A percentile compares a stretch with the other conserved stretches of the same genome.
Evolutionary conservation across 225 moss, liverwort and hornwort genomes (phyloP).

Genomic region (Pseudoscleropodium purum): DNA sequence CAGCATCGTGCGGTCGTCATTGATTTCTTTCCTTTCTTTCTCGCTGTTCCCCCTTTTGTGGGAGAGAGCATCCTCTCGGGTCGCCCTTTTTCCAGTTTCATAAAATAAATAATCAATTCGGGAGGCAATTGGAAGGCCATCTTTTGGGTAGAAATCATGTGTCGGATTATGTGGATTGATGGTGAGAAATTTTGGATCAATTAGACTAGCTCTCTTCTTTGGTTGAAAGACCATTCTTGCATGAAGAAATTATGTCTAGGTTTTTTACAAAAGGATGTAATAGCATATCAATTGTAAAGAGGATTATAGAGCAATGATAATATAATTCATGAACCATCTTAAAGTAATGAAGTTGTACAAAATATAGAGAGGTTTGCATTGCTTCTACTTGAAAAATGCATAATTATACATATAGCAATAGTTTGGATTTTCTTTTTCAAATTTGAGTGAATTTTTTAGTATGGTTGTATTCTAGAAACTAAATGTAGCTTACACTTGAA

Average conservation of each 20-base stretch:
- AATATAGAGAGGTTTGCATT: too few species aligned
- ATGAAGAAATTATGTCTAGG: too few species aligned
- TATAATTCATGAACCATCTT: too few species aligned
- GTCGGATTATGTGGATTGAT: background rate
- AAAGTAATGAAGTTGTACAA: accelerated
- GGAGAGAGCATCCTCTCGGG: background rate
- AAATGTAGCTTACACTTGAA: too few species aligned
- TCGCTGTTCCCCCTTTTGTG: background rate
- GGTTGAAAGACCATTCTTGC: too few species aligned
- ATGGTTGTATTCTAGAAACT: background rate
- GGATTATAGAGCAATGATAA: accelerated
- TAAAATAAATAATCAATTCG: background rate
- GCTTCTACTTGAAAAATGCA: background rate
- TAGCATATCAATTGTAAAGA: too few species aligned
- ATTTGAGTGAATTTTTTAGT: background rate
- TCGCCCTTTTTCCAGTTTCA: background rate
- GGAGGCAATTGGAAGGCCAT: background rate
- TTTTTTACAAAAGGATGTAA: too few species aligned
- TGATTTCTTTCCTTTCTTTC: background rate
- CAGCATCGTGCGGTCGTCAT: background rate
- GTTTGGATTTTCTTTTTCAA: background rate
- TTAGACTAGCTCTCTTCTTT: too few species aligned
- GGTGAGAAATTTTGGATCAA: background rate
- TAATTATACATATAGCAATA: background rate
- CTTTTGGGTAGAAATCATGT: background rate